A percentile compares a stretch with the other conserved stretches of the same genome.
phyloP scores from a whole-genome alignment of 352 stramenopile genomes.

The Globisporangium mamillatum region DNA sequence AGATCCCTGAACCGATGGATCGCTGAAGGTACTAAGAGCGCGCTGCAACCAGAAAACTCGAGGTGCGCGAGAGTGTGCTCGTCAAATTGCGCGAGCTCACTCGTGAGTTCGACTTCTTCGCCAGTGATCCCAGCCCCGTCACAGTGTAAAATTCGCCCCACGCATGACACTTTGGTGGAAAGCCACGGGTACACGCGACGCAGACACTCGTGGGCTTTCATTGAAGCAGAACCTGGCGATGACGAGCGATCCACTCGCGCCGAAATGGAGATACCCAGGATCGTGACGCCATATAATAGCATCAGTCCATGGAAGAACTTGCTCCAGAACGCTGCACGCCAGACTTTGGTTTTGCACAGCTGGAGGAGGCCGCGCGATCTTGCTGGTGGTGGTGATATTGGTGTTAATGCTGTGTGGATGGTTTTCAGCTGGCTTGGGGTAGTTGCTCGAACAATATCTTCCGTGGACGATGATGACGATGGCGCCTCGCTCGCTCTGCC shows the following conservation, averaged over 20 bases:
- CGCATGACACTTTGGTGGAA: conserved; percentile 9
- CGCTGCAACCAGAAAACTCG: neutral
- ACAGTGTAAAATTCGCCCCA: conserved; percentile 8
- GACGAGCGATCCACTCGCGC: neutral
- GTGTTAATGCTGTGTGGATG: neutral
- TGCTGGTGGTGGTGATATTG: neutral
- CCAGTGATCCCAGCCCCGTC: neutral
- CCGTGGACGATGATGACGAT: too few species aligned
- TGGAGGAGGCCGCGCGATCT: neutral
- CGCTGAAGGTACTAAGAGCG: neutral
- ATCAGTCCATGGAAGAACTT: neutral
- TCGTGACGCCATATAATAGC: conserved; percentile 1
- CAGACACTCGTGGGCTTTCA: conserved; percentile 1
- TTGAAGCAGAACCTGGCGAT: neutral
- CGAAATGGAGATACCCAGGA: conserved; percentile 8
- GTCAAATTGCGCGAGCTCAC: neutral
- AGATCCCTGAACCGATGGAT: conserved; percentile 12
- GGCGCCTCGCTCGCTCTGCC: neutral
- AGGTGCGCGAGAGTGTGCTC: conserved; percentile 5
- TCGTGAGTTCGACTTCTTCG: neutral
- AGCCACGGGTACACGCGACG: conserved; percentile 10
- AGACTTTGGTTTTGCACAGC: neutral
- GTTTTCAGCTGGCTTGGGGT: neutral
- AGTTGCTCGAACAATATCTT: neutral
- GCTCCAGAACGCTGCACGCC: neutral